Percentiles rank a stretch among this genome's conserved stretches.
Conservation (phyloP, 306 rosid species). For the Benincasa hispida region DNA sequence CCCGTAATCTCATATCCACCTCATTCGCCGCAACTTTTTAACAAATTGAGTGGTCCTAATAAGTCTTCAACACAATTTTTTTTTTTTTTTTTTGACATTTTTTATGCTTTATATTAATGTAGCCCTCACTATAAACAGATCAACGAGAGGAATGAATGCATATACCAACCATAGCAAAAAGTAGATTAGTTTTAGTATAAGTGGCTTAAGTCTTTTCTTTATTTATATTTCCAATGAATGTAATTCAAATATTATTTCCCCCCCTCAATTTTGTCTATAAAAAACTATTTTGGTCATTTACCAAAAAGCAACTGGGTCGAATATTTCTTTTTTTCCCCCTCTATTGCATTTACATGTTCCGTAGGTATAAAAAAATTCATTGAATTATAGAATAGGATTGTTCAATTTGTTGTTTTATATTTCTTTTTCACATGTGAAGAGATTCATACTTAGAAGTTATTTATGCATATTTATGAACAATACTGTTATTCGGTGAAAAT, state of each 20-base stretch:
- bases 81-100: neutral
- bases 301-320: neutral
- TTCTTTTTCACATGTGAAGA: neutral
- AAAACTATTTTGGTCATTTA: no score
- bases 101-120: neutral
- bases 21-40: neutral
- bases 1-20: neutral
- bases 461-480: no score
- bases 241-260: neutral
- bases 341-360: neutral
- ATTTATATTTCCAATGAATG: neutral
- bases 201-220: neutral
- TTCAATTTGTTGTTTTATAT: neutral
- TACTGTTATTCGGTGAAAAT: neutral
- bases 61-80: neutral
- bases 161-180: neutral
- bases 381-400: neutral
- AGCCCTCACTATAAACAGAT: neutral
- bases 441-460: no score
- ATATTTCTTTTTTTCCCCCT: neutral
- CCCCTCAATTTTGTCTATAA: neutral
- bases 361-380: neutral
- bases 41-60: neutral
- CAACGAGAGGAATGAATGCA: neutral
- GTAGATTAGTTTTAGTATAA: neutral